Base-by-base conservation (phyloP, 1,284 basidiomycete genomes). In the Sanghuangporus baumii region DNA sequence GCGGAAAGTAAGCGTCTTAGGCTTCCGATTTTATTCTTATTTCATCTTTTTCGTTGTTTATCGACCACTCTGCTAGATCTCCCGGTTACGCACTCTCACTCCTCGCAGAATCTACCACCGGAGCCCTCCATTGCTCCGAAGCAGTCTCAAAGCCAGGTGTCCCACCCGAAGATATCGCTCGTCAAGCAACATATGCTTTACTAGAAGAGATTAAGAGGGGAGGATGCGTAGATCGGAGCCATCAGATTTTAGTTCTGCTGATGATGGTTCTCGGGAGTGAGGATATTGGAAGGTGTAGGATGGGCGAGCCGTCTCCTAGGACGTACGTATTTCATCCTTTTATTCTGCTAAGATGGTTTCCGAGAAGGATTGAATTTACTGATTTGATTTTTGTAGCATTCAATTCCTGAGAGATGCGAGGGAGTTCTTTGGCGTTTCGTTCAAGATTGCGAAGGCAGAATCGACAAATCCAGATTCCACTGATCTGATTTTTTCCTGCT, bases 231-330 rank as follows among this genome's bases (percentile, higher is more conserved):
- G 97, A 99, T 74, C 80, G 88, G 57, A 85, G 88, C 65, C 94
- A 97, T 74, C 97, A 99, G 74, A 85, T 83, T 58, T 76, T 98
- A n/a, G 88, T 94, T 0, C 78, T 98, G 31, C 75, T 96, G 26
- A 82, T 96, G 79, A 96, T 99, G 93, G 89, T 93, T 1, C 79
- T 98, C 8, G 95, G 96, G 6, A 96, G 94, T 66, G 95, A 98
- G 73, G 97, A 99, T 72, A 94, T 99, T 1, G 93, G 94, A 0
- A 85, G 89, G 66, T 94, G 93, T 75, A 80, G 86, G 60, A 90
- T 99, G 84, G 87, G 91, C 7, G 83, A 88, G 66, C 87, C 95
- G 6, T 94, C 91, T 3, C 74, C 83, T 16, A 82, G 91, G 73
- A 91, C 91, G 93, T 94, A 68, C 75, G 91, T 85, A 18, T 41